Base-by-base conservation (phyloP, 1,139 yeast genomes). In the Waltiozyma sp. region DNA sequence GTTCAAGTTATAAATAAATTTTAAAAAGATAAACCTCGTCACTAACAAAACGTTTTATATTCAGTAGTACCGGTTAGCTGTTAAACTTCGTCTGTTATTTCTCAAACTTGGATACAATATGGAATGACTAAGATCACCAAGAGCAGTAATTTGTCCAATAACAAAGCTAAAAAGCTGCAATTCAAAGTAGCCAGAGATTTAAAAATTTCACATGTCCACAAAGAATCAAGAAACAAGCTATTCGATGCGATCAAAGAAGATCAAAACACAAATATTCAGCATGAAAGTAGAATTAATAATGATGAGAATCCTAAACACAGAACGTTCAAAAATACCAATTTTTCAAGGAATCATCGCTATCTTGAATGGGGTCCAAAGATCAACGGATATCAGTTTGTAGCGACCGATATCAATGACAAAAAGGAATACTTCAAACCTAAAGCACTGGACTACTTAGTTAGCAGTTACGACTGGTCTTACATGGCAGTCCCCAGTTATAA, bases 331-430 rank as follows among this genome's bases (percentile, higher is more conserved):
- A n/a, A 26, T 11, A 26, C 13, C 13, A 26, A 26, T 14, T 11
- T 14, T 11, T 26, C 31, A 26, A 26, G 13, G 31, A 10, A 26
- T 18, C 16, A 33, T 15, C 36, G 18, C 8, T 33, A 33, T 6
- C 33, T 44, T 2, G 65, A 64, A 45, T 65, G 60, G 59, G 70
- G 69, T 0, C 62, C 64, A 0, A 24, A 38, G 2, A 57, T 62
- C 16, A 57, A 63, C 39, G 70, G 69, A 0, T 66, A 65, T 41
- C 47, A 61, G 21, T 57, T 59, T 38, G 48, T 59, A 11, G 40
- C 43, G 4, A 34, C 40, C 1, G 8, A 16, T 4, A 45, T 47
- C 10, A 23, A 26, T 13, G 19, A 11, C 1, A 23, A 38, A 2
- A 26, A 41, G 28, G 44, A 40, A 36, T 53, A 46, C 24, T 40